Conservation (phyloP, 2,329 filamentous ascomycete species). For the Beauveria bassiana region DNA sequence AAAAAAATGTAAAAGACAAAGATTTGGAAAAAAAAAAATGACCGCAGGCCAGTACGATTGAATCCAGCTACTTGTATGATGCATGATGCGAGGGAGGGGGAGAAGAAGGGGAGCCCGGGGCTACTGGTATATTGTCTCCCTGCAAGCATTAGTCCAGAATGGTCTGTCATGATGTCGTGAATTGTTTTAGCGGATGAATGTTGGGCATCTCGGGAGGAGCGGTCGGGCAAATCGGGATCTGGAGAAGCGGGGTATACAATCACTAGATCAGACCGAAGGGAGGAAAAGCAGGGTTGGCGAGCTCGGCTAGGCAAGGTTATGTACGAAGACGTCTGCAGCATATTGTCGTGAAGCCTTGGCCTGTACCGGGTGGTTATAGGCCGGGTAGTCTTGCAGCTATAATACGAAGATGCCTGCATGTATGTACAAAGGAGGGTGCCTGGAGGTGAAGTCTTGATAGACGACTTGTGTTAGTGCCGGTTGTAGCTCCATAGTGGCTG, state of each 20-base stretch:
- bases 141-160: neutral
- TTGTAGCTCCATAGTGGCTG: neutral
- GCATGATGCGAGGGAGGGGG: neutral
- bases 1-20: neutral
- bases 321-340: neutral
- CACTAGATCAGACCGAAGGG: neutral
- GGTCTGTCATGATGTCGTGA: conserved; percentile 7
- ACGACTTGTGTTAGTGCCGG: neutral
- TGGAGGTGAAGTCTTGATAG: neutral
- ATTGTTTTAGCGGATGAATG: neutral
- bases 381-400: neutral
- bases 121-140: neutral
- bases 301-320: neutral
- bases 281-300: neutral
- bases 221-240: neutral
- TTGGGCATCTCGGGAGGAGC: neutral
- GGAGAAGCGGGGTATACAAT: neutral
- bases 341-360: neutral
- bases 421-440: neutral
- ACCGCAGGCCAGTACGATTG: neutral
- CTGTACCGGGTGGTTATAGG: neutral
- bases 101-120: too few relatives aligned
- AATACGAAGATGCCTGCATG: neutral
- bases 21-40: neutral
- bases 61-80: neutral